Conservation (phyloP, 345 rosid species). For the Lepidium aucheri region DNA sequence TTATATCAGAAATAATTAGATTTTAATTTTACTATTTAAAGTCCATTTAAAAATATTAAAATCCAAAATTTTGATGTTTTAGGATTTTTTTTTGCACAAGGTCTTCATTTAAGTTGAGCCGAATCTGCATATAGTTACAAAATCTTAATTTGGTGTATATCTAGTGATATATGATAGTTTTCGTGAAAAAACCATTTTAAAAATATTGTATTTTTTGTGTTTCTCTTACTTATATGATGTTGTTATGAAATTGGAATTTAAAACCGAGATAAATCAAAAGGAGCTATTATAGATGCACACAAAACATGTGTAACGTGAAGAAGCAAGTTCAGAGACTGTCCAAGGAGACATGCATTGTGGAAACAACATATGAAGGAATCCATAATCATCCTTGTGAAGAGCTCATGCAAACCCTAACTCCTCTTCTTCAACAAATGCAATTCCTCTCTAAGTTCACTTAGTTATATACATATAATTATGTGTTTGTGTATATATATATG, state of each 20-base stretch:
- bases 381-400: slow-evolving; percentile 79
- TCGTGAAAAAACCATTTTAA: too few relatives aligned
- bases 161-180: too few relatives aligned
- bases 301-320: slow-evolving; percentile 75
- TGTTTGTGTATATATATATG: not conserved
- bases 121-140: too few relatives aligned
- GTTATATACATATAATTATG: too few relatives aligned
- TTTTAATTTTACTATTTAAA: too few relatives aligned
- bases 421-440: slow-evolving; percentile 67
- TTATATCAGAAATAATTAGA: too few relatives aligned
- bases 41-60: too few relatives aligned
- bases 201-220: not conserved
- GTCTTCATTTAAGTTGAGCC: too few relatives aligned
- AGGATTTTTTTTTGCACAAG: too few relatives aligned
- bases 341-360: slow-evolving; percentile 59
- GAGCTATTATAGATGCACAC: slow-evolving; percentile 78
- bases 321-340: slow-evolving; percentile 75
- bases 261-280: slow-evolving; percentile 19
- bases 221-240: not conserved
- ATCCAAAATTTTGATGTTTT: too few relatives aligned
- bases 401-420: slow-evolving; percentile 72
- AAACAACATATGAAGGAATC: slow-evolving; percentile 67
- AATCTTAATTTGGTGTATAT: too few relatives aligned
- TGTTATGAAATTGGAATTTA: not conserved
- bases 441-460: slow-evolving; percentile 31